Base-by-base conservation (phyloP, 2,329 filamentous ascomycete species). In the Beauveria sp. region DNA sequence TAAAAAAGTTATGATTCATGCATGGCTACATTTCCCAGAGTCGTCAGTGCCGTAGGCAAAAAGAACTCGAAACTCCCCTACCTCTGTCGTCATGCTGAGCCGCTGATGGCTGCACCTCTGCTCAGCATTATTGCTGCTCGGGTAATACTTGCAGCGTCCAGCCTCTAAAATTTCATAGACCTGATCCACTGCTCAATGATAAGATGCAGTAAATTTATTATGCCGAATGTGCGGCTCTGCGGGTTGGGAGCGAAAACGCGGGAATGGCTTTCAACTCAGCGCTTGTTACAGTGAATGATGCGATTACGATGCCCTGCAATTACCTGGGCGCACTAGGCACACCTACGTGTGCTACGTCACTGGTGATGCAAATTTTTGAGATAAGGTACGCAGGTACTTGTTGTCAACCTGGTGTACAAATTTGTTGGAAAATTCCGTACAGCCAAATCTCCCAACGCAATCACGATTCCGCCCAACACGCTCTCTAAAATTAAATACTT, bases 401-500 rank as follows among this genome's bases (percentile, higher is more conserved):
- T 34, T 60, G 42, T 60, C 50, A 6, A 10, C 30, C 30, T 34
- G 30, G 10, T 38, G 1, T 16, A 14, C 34, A 16, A 16, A 38
- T 38, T 16, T 38, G 12, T 16, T 38, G 34, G 34, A 38, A 38
- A 38, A 16, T 38, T 38, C 43, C 20, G 18, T 46, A 43, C 2
- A 12, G 14, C 18, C 58, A 38, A 38, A 38, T 60, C 50, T 60
- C 58, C 58, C 58, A 60, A 60, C 58, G 58, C 58, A 60, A 54
- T 60, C 40, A 50, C 53, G 18, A 22, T 20, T 20, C 20, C 22
- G 49, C 58, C 50, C 50, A 55, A 60, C 57, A 53, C 30, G 34
- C 34, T 38, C 34, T 16, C 34, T 14, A 6, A 38, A 38, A 38
- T 38, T 38, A 47, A 24, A 26, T 16, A 24, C 22, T 18, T 26